A percentile compares a stretch with the other conserved stretches of the same genome.
Evolutionary conservation across 192 early-diverging fungal genomes (phyloP).

Genomic region (Podila horticola): DNA sequence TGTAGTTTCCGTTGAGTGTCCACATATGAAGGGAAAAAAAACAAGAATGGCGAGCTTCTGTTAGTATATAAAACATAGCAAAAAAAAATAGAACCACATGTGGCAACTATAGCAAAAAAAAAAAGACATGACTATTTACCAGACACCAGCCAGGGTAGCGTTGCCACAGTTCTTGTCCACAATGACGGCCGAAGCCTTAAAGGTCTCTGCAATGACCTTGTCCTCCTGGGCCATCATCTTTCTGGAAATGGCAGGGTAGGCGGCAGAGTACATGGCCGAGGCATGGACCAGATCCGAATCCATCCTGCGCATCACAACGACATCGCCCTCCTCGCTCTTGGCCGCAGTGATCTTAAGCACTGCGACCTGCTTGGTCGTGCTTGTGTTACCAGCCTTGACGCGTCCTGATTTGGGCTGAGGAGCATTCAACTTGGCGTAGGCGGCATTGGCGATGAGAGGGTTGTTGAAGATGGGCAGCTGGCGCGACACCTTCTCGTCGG

Average conservation of each 20-base stretch:
- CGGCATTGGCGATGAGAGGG: slow-evolving; percentile 19
- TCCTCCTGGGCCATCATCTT: slow-evolving; percentile 13
- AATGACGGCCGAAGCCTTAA: slow-evolving; percentile 16
- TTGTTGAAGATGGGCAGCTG: slow-evolving; percentile 38
- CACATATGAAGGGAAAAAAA: too few relatives aligned
- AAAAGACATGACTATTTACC: slow-evolving; percentile 10
- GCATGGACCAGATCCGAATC: slow-evolving; percentile 32
- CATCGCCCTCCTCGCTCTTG: slow-evolving; percentile 24
- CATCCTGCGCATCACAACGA: slow-evolving; percentile 37
- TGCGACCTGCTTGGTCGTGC: background rate
- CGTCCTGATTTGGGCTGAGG: slow-evolving; percentile 31
- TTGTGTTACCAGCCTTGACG: slow-evolving; percentile 26
- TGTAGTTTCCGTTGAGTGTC: background rate
- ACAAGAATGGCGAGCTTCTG: background rate
- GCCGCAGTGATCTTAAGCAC: slow-evolving; percentile 33
- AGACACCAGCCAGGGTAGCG: slow-evolving; percentile 17
- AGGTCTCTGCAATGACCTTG: slow-evolving; percentile 2
- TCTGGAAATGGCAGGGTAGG: slow-evolving; percentile 21
- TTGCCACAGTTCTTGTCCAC: slow-evolving; percentile 12
- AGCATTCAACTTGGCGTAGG: background rate
- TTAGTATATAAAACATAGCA: background rate
- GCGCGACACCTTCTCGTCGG: slow-evolving; percentile 13
- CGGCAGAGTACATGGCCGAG: slow-evolving; percentile 22
- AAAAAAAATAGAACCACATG: background rate
- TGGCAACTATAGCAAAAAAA: background rate